phyloP scores from a whole-genome alignment of 2,329 filamentous ascomycete genomes.

The Dothideomycetes sp. region DNA sequence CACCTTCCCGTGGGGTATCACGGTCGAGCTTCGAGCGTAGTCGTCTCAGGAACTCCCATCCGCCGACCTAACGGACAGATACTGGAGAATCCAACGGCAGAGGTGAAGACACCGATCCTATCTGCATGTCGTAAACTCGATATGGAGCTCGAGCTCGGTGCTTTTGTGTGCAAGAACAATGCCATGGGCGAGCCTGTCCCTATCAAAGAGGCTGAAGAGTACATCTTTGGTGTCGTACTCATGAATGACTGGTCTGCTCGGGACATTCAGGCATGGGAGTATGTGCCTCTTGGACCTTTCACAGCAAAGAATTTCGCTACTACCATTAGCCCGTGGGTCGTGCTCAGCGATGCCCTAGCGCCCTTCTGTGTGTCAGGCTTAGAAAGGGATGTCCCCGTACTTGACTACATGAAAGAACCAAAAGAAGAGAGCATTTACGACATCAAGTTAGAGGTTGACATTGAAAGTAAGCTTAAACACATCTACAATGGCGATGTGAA shows the following conservation, averaged over 20 bases:
- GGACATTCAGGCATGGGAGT: constrained; percentile 79
- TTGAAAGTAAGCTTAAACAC: constrained; percentile 35
- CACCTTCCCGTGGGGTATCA: constrained; percentile 77
- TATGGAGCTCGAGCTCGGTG: constrained; percentile 72
- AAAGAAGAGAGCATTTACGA: constrained; percentile 54
- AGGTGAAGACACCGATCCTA: constrained; percentile 54
- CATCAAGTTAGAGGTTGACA: constrained; percentile 58
- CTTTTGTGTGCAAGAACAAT: constrained; percentile 60
- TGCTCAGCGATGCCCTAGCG: constrained; percentile 66
- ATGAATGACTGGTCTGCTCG: constrained; percentile 84
- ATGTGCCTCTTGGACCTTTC: constrained; percentile 72
- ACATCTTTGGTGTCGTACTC: constrained; percentile 70
- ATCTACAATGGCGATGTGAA: not conserved
- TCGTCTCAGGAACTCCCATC: constrained; percentile 64
- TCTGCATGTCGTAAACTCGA: constrained; percentile 59
- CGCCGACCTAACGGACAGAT: constrained; percentile 69
- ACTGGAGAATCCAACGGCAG: constrained; percentile 52
- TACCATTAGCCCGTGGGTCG: constrained; percentile 70
- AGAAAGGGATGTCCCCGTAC: constrained; percentile 44
- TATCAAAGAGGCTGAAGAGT: constrained; percentile 56
- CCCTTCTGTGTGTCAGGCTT: constrained; percentile 52
- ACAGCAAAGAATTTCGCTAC: constrained; percentile 78
- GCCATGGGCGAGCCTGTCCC: constrained; percentile 54
- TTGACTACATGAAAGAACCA: constrained; percentile 58
- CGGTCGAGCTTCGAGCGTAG: constrained; percentile 65